Conservation (phyloP, 768 basidiomycete genomes). For the Amanita rubescens region DNA sequence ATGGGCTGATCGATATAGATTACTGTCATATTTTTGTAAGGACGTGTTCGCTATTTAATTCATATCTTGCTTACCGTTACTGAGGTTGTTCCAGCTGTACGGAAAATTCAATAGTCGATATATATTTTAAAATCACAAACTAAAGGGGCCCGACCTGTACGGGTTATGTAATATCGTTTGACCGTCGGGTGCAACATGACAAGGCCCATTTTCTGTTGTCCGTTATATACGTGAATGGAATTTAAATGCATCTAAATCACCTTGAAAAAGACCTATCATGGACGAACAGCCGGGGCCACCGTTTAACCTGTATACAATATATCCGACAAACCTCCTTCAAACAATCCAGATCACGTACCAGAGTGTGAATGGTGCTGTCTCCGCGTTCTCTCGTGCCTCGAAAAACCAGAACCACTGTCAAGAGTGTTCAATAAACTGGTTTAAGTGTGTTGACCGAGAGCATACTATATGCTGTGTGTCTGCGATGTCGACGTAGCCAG, state of each 20-base stretch:
- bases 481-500: slow-evolving; percentile 55
- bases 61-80: slow-evolving; percentile 41
- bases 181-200: slow-evolving; percentile 47
- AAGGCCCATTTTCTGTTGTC: slow-evolving; percentile 56
- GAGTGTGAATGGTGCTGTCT: slow-evolving; percentile 58
- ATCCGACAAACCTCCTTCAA: neutral
- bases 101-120: neutral
- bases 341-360: slow-evolving; percentile 32
- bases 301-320: slow-evolving; percentile 33
- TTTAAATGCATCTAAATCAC: neutral
- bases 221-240: neutral
- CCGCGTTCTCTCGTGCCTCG: slow-evolving; percentile 49
- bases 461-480: slow-evolving; percentile 51
- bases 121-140: neutral
- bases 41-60: neutral
- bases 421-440: neutral
- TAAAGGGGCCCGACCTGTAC: slow-evolving; percentile 34
- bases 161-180: slow-evolving; percentile 51
- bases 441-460: neutral
- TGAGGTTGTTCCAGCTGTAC: slow-evolving; percentile 58
- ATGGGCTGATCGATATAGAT: slow-evolving; percentile 69
- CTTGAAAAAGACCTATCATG: slow-evolving; percentile 58
- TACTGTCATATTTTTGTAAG: slow-evolving; percentile 31
- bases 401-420: slow-evolving; percentile 72
- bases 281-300: slow-evolving; percentile 59